These are phyloP conservation scores for Paspalum notatum DNA, from an alignment of 176 grass and related monocot species.

Conservation along the genomic window DNA sequence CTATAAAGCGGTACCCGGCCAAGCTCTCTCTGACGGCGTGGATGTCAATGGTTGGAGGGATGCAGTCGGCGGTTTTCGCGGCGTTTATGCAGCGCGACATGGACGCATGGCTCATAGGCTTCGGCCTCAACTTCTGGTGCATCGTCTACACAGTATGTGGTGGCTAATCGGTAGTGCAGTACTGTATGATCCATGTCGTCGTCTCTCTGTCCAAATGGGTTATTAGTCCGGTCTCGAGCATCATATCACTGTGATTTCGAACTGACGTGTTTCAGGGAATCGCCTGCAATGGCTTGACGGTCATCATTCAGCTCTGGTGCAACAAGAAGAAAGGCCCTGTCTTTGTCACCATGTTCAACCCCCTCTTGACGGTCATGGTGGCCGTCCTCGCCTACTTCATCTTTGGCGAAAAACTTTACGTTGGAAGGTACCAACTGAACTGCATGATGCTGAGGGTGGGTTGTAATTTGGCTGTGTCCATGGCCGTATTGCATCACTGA, in stretches of 20 bases:
- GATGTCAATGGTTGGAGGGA: slow-evolving; percentile 66
- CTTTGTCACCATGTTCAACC: slow-evolving; percentile 94
- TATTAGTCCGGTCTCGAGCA: no score
- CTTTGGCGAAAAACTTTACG: slow-evolving; percentile 68
- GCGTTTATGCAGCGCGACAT: slow-evolving; percentile 43
- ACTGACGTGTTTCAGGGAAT: no score
- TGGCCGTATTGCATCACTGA: not conserved
- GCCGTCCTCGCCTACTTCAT: slow-evolving; percentile 60
- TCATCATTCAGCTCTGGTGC: slow-evolving; percentile 77
- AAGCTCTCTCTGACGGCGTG: slow-evolving; percentile 82
- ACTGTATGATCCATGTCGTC: no score
- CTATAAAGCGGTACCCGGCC: slow-evolving; percentile 75
- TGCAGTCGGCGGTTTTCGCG: slow-evolving; percentile 70
- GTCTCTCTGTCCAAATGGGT: no score
- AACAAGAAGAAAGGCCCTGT: slow-evolving; percentile 77
- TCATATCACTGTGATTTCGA: no score
- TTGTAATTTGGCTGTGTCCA: not conserved
- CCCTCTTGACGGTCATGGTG: slow-evolving; percentile 72
- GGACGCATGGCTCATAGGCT: slow-evolving; percentile 66
- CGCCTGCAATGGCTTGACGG: slow-evolving; percentile 69
- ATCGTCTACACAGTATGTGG: slow-evolving; percentile 55
- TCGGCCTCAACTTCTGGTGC: slow-evolving; percentile 85
- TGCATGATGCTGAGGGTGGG: no score
- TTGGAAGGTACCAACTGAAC: slow-evolving; percentile 52
- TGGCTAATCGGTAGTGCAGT: not conserved